Evolutionary conservation across 176 grass and related monocot species (phyloP).

Genomic region (Aegilops tauschii): DNA sequence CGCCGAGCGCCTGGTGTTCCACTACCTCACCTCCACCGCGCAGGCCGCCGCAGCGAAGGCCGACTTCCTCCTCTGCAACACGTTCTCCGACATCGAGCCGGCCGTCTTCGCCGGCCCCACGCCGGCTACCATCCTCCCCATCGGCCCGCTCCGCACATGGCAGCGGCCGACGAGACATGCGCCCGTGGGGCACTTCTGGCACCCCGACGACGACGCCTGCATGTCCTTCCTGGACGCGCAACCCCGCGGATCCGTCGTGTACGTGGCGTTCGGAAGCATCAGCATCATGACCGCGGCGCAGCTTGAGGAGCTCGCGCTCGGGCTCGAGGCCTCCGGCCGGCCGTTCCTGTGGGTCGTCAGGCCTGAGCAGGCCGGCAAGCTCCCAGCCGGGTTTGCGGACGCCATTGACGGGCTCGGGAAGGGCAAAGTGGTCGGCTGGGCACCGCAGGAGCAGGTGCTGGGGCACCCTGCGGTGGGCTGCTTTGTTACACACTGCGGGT

Average conservation of each 20-base stretch:
- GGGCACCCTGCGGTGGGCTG: slow-evolving; percentile 40
- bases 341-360: slow-evolving; percentile 51
- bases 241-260: slow-evolving; percentile 27
- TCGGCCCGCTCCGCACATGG: slow-evolving; percentile 43
- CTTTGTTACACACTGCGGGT: slow-evolving; percentile 50
- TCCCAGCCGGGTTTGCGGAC: background rate
- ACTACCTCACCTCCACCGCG: slow-evolving; percentile 16
- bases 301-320: slow-evolving; percentile 43
- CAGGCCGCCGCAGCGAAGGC: background rate
- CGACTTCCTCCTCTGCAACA: slow-evolving; percentile 48
- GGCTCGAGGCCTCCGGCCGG: slow-evolving; percentile 8
- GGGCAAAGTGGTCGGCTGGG: slow-evolving; percentile 41
- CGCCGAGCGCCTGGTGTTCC: slow-evolving; percentile 10
- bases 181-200: slow-evolving; percentile 38
- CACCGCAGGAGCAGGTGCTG: slow-evolving; percentile 29
- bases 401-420: background rate
- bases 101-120: background rate
- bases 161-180: background rate
- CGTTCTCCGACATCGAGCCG: slow-evolving; percentile 38
- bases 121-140: background rate
- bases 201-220: slow-evolving; percentile 14
- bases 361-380: background rate
- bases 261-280: slow-evolving; percentile 55
- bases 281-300: slow-evolving; percentile 34
- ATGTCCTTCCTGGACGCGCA: slow-evolving; percentile 56